A percentile compares a stretch with the other conserved stretches of the same genome.
phyloP scores from a whole-genome alignment of 768 basidiomycete genomes.

The Xerocomus spinulosus region DNA sequence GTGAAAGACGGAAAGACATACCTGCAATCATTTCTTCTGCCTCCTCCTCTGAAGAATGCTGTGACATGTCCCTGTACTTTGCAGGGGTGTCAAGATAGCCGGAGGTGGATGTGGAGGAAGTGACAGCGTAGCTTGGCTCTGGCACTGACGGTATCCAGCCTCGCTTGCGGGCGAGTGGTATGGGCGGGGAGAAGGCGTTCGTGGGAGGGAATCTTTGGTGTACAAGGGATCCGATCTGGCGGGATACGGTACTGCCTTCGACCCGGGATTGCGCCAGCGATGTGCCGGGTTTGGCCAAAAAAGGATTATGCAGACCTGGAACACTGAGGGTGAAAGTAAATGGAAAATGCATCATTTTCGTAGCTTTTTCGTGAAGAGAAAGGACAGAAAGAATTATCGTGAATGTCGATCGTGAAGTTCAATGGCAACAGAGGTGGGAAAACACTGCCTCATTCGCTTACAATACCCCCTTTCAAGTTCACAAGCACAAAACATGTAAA shows the following conservation, averaged over 20 bases:
- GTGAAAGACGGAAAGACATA: conserved; percentile 32
- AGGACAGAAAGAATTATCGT: not conserved
- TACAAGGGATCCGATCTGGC: conserved; percentile 14
- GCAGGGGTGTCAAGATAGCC: conserved; percentile 71
- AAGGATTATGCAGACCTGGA: conserved; percentile 66
- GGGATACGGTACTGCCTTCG: conserved; percentile 24
- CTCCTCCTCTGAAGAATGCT: conserved; percentile 33
- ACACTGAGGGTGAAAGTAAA: conserved; percentile 69
- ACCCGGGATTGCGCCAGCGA: conserved; percentile 20
- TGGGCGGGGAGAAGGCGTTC: conserved; percentile 31
- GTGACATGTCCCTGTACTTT: conserved; percentile 46
- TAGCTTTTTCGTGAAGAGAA: conserved; percentile 21
- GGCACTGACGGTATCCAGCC: conserved; percentile 68
- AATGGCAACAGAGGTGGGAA: no score
- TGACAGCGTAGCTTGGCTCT: conserved; percentile 49
- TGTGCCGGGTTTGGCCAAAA: conserved; percentile 33
- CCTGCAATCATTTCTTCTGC: conserved; percentile 45
- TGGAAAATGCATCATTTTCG: conserved; percentile 49
- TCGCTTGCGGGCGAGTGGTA: conserved; percentile 51
- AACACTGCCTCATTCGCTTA: no score
- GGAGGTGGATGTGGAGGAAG: conserved; percentile 48
- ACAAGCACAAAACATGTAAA: no score
- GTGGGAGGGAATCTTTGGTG: conserved; percentile 13
- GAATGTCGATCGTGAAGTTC: no score
- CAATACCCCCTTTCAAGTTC: no score